A percentile compares a stretch with the other conserved stretches of the same genome.
Conservation (phyloP, 441 rosid genomes). For the Populus hybrid region DNA sequence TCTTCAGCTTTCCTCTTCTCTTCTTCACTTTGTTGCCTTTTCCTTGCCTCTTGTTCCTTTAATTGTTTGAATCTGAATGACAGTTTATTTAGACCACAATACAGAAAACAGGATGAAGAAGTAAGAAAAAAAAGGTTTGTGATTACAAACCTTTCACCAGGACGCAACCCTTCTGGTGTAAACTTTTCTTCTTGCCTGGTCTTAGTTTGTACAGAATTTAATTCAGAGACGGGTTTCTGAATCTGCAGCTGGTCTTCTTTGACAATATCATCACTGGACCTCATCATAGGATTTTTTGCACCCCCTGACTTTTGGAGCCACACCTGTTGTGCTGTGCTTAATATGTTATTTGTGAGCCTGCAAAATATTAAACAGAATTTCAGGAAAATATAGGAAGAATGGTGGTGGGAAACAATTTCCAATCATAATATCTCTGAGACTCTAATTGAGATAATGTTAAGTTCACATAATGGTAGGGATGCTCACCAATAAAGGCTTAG, state of each 20-base stretch:
- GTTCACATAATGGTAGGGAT: constrained; percentile 13
- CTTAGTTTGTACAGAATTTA: constrained; percentile 26
- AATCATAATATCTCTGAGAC: constrained; percentile 4
- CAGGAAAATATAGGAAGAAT: constrained; percentile 12
- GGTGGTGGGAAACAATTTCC: constrained; percentile 1
- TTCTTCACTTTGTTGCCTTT: constrained; percentile 59
- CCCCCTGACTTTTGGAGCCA: constrained; percentile 96
- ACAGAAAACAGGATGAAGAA: background rate
- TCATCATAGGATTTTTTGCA: constrained; percentile 50
- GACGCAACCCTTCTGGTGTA: constrained; percentile 53
- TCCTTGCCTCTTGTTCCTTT: constrained; percentile 83
- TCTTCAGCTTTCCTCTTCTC: constrained; percentile 52
- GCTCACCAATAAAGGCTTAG: constrained; percentile 96
- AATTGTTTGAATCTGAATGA: constrained; percentile 62
- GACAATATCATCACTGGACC: constrained; percentile 36
- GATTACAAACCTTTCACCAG: constrained; percentile 69
- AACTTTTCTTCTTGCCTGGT: constrained; percentile 34
- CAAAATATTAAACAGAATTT: constrained; percentile 16
- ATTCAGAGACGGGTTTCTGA: constrained; percentile 39
- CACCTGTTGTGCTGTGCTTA: constrained; percentile 86
- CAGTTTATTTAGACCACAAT: constrained; percentile 16
- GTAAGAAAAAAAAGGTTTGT: background rate
- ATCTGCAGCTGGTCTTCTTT: constrained; percentile 41
- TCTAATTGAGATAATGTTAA: background rate
- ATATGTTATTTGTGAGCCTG: constrained; percentile 91